Percentiles rank a stretch among this genome's conserved stretches.
Evolutionary conservation across 257 asterid species (phyloP).

Genomic region (Anisodus tanguticus): DNA sequence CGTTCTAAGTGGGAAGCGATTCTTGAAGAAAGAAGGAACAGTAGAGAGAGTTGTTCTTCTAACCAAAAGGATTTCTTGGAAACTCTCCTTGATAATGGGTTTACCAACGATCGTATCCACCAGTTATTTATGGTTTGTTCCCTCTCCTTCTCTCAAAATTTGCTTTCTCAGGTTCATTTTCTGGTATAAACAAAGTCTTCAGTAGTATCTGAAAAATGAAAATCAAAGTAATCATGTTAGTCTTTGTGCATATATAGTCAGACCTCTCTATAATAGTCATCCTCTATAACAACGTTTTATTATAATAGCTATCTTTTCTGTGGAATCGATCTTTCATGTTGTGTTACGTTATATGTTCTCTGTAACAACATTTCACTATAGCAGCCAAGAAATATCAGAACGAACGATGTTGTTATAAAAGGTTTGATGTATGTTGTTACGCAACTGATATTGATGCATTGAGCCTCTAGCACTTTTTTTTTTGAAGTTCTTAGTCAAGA

Average conservation of each 20-base stretch:
- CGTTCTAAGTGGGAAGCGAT: conserved; percentile 46
- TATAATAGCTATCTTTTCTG: too few species aligned
- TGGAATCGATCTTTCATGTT: too few species aligned
- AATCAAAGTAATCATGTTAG: neutral
- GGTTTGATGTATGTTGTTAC: neutral
- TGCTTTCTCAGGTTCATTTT: neutral
- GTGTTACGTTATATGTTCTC: too few species aligned
- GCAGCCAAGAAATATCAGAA: too few species aligned
- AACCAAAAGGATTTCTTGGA: conserved; percentile 42
- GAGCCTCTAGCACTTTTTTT: neutral
- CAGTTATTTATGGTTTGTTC: conserved; percentile 44
- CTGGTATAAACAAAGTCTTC: neutral
- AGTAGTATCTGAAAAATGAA: neutral
- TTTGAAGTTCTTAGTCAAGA: neutral
- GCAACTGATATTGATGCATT: neutral
- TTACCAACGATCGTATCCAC: conserved; percentile 45
- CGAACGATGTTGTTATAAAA: too few species aligned
- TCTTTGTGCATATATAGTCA: neutral
- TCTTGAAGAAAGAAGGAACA: conserved; percentile 41
- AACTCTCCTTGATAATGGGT: conserved; percentile 33
- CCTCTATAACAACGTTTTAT: too few species aligned
- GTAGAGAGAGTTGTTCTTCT: neutral
- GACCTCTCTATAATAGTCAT: too few species aligned
- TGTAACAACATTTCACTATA: too few species aligned
- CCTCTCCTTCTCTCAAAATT: neutral